Evolutionary conservation across 352 stramenopile genomes (phyloP).

Genomic region (Phytopythium vexans): DNA sequence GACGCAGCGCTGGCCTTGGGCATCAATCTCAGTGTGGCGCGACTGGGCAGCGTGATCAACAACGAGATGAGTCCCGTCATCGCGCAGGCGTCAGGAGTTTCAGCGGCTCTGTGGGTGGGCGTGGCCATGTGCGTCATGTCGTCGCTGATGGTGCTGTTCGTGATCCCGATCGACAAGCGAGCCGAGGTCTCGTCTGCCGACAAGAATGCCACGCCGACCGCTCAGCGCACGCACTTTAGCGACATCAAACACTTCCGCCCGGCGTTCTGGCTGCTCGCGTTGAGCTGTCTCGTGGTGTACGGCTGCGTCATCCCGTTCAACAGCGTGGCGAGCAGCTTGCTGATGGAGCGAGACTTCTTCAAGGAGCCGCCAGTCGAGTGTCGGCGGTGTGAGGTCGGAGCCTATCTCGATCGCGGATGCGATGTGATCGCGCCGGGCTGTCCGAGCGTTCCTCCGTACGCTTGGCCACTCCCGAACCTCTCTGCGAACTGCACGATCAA

Average conservation of each 20-base stretch:
- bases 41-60: constrained; percentile 93
- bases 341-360: constrained; percentile 91
- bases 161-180: constrained; percentile 81
- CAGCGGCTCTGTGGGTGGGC: constrained; percentile 83
- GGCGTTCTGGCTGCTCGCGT: constrained; percentile 86
- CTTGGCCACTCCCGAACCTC: constrained; percentile 68
- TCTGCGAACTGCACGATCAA: constrained; percentile 74
- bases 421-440: constrained; percentile 39
- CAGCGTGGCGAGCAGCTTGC: constrained; percentile 88
- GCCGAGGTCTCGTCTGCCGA: constrained; percentile 31
- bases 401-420: constrained; percentile 58
- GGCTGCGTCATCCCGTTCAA: constrained; percentile 94
- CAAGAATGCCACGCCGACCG: constrained; percentile 14
- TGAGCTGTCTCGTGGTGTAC: constrained; percentile 93
- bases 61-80: constrained; percentile 87
- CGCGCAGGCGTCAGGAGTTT: constrained; percentile 62
- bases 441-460: constrained; percentile 64
- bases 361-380: constrained; percentile 53
- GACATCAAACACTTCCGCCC: constrained; percentile 78
- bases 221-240: constrained; percentile 61
- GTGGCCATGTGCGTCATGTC: constrained; percentile 77
- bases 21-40: constrained; percentile 88
- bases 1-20: constrained; percentile 83
- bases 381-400: constrained; percentile 47
- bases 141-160: constrained; percentile 59